Conservation (phyloP, 2,329 filamentous ascomycete genomes). For the Orbilia oligospora region DNA sequence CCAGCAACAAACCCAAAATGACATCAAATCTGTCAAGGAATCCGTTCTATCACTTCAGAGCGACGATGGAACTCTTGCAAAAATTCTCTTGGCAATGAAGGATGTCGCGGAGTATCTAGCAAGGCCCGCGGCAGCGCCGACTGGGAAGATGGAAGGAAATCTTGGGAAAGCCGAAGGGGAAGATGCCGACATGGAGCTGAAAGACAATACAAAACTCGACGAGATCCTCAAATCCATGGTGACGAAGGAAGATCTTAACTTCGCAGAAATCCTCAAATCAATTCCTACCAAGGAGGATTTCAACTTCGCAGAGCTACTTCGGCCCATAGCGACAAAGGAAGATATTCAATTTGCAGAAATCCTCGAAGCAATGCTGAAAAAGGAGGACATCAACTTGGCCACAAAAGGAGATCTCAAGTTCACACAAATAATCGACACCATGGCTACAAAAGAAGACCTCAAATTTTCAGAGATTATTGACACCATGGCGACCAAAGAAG, state of each 20-base stretch:
- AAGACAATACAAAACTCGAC: constrained; percentile 75
- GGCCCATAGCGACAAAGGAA: constrained; percentile 66
- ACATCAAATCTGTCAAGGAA: constrained; percentile 52
- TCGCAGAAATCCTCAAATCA: constrained; percentile 4
- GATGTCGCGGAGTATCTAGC: constrained; percentile 76
- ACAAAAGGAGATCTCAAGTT: constrained; percentile 29
- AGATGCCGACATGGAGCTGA: constrained; percentile 68
- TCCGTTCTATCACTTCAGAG: constrained; percentile 75
- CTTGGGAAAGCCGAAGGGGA: constrained; percentile 66
- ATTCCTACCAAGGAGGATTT: constrained; percentile 74
- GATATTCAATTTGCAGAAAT: constrained; percentile 1
- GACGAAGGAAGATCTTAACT: constrained; percentile 60
- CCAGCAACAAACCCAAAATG: constrained; percentile 53
- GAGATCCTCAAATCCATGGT: constrained; percentile 72
- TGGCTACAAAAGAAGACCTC: constrained; percentile 26
- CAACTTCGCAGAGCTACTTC: constrained; percentile 72
- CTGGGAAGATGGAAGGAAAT: constrained; percentile 65
- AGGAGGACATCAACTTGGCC: constrained; percentile 74
- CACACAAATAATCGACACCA: constrained; percentile 11
- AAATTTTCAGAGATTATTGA: constrained; percentile 18
- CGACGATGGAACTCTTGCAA: constrained; percentile 84
- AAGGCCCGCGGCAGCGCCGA: constrained; percentile 72
- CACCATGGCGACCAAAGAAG: constrained; percentile 22
- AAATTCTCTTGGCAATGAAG: constrained; percentile 87
- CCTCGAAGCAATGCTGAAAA: constrained; percentile 66